These are phyloP conservation scores for Scutellaria minor DNA, from an alignment of 257 asterid genomes.

Conservation along the genomic window DNA sequence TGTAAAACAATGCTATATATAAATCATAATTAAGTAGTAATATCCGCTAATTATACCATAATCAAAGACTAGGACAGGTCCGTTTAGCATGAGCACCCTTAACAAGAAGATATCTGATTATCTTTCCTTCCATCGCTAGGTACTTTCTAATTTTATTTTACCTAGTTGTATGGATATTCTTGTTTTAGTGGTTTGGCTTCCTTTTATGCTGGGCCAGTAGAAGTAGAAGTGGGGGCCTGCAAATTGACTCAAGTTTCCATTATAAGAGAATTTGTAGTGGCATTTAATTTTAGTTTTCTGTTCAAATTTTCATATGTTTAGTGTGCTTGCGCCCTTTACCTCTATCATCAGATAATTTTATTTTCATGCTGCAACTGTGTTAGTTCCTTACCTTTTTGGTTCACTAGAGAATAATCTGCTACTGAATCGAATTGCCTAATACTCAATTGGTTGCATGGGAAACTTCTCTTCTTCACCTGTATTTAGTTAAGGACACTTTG, in stretches of 20 bases:
- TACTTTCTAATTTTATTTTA: constrained; percentile 20
- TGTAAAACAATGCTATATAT: constrained; percentile 9
- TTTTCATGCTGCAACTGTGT: constrained; percentile 5
- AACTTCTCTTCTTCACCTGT: constrained; percentile 11
- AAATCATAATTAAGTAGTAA: neutral
- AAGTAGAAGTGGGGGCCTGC: neutral
- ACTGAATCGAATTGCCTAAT: constrained; percentile 21
- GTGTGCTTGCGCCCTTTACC: neutral
- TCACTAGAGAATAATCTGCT: constrained; percentile 19
- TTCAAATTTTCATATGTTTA: constrained; percentile 20
- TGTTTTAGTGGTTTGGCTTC: constrained; percentile 17
- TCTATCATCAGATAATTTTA: constrained; percentile 11
- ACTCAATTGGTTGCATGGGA: constrained; percentile 11
- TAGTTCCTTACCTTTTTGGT: constrained; percentile 19
- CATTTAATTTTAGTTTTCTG: constrained; percentile 24
- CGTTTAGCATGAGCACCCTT: constrained; percentile 19
- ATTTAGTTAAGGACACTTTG: constrained; percentile 4
- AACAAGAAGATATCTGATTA: constrained; percentile 29
- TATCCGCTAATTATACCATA: constrained; percentile 1
- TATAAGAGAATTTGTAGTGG: neutral
- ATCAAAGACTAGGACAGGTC: constrained; percentile 2
- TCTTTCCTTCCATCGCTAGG: neutral
- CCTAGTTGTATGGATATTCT: neutral
- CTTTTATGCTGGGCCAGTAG: neutral
- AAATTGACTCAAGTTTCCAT: neutral